phyloP scores from a whole-genome alignment of 768 basidiomycete species.

The Boletus patriciae region DNA sequence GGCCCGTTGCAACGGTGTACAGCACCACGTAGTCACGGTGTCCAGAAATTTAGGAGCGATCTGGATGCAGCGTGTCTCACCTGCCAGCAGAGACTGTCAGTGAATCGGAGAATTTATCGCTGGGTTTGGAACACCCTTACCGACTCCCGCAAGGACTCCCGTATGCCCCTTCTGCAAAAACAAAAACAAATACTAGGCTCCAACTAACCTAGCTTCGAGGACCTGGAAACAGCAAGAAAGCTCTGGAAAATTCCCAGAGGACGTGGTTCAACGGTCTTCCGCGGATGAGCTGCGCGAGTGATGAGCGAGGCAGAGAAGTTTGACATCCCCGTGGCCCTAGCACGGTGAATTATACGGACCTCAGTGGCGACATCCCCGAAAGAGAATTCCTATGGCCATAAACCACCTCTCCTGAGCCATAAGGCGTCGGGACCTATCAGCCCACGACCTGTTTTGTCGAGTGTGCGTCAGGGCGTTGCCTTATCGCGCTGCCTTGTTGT shows the following conservation, averaged over 20 bases:
- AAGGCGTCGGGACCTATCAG: conserved; percentile 3
- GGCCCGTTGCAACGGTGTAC: not conserved
- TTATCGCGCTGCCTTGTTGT: not conserved
- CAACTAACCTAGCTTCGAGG: conserved; percentile 1
- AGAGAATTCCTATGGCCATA: conserved; percentile 8
- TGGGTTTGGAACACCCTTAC: conserved; percentile 16
- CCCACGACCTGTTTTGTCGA: conserved; percentile 5
- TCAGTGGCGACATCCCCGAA: conserved; percentile 10
- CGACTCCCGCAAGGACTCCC: not conserved
- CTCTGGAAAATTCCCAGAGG: not conserved
- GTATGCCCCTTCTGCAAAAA: conserved; percentile 8
- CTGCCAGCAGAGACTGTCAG: conserved; percentile 3
- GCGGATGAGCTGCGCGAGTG: conserved; percentile 18
- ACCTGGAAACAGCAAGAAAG: conserved; percentile 1
- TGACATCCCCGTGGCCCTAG: conserved; percentile 19
- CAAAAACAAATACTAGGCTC: conserved; percentile 21
- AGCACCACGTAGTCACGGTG: not conserved
- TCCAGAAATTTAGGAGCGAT: not conserved
- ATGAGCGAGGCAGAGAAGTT: conserved; percentile 24
- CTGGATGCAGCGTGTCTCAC: conserved; percentile 2
- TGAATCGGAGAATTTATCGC: conserved; percentile 23
- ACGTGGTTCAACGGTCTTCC: conserved; percentile 10
- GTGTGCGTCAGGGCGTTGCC: conserved; percentile 5
- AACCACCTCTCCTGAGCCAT: conserved; percentile 6
- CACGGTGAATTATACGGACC: conserved; percentile 7